Conservation (phyloP, 2,329 filamentous ascomycete species). For the Penicillium corylophilum region DNA sequence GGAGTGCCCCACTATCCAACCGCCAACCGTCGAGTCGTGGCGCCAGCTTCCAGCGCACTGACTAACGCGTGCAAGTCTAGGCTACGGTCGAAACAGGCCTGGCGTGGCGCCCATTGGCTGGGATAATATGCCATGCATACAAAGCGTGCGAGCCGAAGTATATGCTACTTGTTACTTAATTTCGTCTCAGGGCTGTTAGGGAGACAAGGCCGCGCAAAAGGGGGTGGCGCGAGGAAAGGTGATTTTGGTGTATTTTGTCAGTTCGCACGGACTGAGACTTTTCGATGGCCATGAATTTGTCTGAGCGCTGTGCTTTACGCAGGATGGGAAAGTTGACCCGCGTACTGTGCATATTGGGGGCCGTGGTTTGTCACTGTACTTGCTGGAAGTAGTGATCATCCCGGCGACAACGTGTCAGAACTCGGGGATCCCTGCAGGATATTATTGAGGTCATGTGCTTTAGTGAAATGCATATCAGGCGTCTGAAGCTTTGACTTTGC, state of each 20-base stretch:
- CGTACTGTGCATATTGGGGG: neutral
- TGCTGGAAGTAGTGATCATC: neutral
- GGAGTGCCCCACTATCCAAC: constrained; percentile 14
- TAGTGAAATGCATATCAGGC: constrained; percentile 8
- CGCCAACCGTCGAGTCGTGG: constrained; percentile 16
- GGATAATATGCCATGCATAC: constrained; percentile 19
- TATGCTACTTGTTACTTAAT: constrained; percentile 7
- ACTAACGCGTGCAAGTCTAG: constrained; percentile 20
- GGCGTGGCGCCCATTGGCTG: constrained; percentile 1
- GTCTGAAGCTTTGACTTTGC: constrained; percentile 5
- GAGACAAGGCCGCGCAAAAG: neutral
- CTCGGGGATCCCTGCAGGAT: constrained; percentile 10
- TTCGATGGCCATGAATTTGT: constrained; percentile 7
- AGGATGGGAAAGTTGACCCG: neutral
- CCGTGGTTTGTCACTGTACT: neutral
- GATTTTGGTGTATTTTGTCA: neutral
- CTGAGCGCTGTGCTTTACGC: constrained; percentile 4
- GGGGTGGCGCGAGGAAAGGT: neutral
- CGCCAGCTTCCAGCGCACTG: constrained; percentile 21
- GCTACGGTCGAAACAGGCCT: constrained; percentile 6
- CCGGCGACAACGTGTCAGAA: constrained; percentile 4
- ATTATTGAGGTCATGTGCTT: constrained; percentile 19
- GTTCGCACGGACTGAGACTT: constrained; percentile 8
- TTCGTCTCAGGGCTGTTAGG: neutral
- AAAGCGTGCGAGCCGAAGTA: constrained; percentile 13